phyloP scores from a whole-genome alignment of 352 stramenopile species.

The Phytophthora podocarpi region DNA sequence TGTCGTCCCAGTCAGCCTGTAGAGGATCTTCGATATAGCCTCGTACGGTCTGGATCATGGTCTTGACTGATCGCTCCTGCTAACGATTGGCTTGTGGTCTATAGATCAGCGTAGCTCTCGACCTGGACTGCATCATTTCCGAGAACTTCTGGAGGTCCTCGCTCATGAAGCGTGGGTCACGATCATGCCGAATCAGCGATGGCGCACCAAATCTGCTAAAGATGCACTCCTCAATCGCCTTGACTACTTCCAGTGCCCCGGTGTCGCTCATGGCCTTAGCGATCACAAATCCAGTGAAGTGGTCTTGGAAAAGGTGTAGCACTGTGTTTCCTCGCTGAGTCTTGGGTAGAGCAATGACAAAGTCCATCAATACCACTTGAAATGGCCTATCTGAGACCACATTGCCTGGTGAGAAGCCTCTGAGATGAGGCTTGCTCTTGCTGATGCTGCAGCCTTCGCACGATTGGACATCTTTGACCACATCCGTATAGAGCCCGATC shows the following conservation, averaged over 20 bases:
- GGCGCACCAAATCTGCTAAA: background rate
- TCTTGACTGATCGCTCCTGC: background rate
- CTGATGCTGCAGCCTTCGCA: background rate
- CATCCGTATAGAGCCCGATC: background rate
- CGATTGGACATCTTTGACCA: background rate
- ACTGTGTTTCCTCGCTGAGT: background rate
- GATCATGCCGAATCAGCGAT: background rate
- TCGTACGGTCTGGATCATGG: background rate
- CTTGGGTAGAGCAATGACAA: background rate
- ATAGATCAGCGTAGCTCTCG: background rate
- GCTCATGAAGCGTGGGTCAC: background rate
- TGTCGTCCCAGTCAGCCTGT: background rate
- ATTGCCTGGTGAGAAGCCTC: background rate
- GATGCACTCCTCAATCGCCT: background rate
- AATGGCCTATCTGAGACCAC: background rate
- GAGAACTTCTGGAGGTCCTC: background rate
- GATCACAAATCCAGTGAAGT: background rate
- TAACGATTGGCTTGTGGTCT: background rate
- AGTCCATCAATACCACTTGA: background rate
- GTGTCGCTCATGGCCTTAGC: background rate
- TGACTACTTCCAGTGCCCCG: background rate
- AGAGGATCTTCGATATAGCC: slow-evolving; percentile 1
- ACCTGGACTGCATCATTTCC: background rate
- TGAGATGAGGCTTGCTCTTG: background rate
- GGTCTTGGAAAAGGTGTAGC: background rate